Conservation (phyloP, 1,284 basidiomycete species). For the Meripilus lineatus region DNA sequence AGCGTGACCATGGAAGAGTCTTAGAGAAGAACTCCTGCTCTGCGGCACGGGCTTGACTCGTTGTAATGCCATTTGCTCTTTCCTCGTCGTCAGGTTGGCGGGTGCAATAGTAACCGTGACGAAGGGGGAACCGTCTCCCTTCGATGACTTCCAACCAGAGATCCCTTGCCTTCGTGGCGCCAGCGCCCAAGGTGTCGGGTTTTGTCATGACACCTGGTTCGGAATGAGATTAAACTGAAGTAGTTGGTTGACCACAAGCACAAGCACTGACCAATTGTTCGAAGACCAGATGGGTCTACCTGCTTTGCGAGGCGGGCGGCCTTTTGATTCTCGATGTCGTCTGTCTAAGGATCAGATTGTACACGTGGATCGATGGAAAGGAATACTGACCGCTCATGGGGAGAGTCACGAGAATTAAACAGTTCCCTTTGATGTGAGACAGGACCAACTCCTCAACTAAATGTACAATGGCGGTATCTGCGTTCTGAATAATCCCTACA, state of each 20-base stretch:
- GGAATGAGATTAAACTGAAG: not conserved
- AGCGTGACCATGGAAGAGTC: constrained; percentile 45
- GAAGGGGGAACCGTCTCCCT: constrained; percentile 37
- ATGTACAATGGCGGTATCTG: constrained; percentile 34
- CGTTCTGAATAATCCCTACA: constrained; percentile 54
- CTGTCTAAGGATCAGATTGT: constrained; percentile 27
- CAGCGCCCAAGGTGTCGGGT: constrained; percentile 47
- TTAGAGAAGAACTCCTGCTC: constrained; percentile 44
- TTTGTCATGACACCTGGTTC: constrained; percentile 61
- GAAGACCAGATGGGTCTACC: constrained; percentile 44
- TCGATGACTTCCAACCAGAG: constrained; percentile 53
- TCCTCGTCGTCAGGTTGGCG: constrained; percentile 61
- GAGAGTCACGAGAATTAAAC: constrained; percentile 53
- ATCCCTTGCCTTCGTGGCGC: constrained; percentile 36
- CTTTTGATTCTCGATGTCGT: constrained; percentile 62
- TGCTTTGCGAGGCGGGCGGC: constrained; percentile 48
- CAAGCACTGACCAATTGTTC: constrained; percentile 49
- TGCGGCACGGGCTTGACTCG: constrained; percentile 32
- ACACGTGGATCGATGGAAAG: not conserved
- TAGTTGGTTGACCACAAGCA: not conserved
- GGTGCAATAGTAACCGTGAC: constrained; percentile 63
- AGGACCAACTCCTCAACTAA: constrained; percentile 44
- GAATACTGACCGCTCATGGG: constrained; percentile 50
- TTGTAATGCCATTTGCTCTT: constrained; percentile 34
- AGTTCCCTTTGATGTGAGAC: constrained; percentile 36